A percentile compares a stretch with the other conserved stretches of the same genome.
phyloP scores from a whole-genome alignment of 2,329 filamentous ascomycete genomes.

The Paracoccidioides brasiliensis region DNA sequence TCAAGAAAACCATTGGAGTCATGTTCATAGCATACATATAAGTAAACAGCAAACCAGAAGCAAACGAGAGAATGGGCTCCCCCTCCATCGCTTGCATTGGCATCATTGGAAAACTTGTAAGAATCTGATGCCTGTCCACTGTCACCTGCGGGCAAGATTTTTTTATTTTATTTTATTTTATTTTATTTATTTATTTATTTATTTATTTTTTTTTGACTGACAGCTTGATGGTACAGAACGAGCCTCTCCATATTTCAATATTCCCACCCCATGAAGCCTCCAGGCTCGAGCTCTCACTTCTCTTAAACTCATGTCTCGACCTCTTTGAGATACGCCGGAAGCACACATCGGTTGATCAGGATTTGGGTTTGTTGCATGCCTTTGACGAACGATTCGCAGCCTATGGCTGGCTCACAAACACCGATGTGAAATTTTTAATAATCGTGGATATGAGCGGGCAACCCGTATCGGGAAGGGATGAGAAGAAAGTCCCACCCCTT shows the following conservation, averaged over 20 bases:
- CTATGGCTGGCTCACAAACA: constrained; percentile 96
- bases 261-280: constrained; percentile 61
- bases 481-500: constrained; percentile 28
- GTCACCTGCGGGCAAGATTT: too few species aligned
- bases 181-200: too few species aligned
- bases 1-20: too few species aligned
- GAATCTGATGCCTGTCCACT: constrained; percentile 11
- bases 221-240: constrained; percentile 51
- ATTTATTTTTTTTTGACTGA: not conserved
- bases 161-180: not conserved
- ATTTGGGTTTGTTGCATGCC: constrained; percentile 83
- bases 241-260: constrained; percentile 83
- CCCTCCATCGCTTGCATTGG: constrained; percentile 87
- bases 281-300: constrained; percentile 72
- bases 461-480: constrained; percentile 12
- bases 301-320: constrained; percentile 83
- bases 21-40: too few species aligned
- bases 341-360: constrained; percentile 60
- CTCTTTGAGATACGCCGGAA: constrained; percentile 79
- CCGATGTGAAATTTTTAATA: constrained; percentile 78
- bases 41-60: too few species aligned
- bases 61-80: constrained; percentile 28
- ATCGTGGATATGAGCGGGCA: constrained; percentile 68
- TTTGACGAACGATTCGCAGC: constrained; percentile 85
- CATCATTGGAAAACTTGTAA: constrained; percentile 83